phyloP scores from a whole-genome alignment of 257 asterid species.

The Gentiana straminea region DNA sequence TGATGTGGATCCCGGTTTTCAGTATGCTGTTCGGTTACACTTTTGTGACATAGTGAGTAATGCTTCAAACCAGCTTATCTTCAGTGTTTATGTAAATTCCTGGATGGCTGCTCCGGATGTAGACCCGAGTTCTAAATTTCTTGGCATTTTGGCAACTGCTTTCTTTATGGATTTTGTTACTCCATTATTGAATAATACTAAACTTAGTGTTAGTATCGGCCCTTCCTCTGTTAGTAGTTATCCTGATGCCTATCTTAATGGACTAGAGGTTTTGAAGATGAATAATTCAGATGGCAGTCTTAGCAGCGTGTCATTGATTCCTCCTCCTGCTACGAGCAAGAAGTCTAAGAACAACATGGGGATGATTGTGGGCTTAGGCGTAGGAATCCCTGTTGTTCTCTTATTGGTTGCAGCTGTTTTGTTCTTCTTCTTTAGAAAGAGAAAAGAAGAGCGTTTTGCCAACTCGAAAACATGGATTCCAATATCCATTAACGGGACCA shows the following conservation, averaged over 20 bases:
- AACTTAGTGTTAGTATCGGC: slow-evolving; percentile 53
- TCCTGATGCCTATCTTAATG: slow-evolving; percentile 56
- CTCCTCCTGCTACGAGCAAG: slow-evolving; percentile 16
- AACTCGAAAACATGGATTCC: slow-evolving; percentile 68
- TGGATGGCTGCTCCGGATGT: slow-evolving; percentile 32
- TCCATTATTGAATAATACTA: slow-evolving; percentile 17
- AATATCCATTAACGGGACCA: slow-evolving; percentile 46
- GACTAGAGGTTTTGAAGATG: slow-evolving; percentile 70
- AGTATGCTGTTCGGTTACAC: slow-evolving; percentile 54
- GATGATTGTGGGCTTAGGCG: slow-evolving; percentile 50
- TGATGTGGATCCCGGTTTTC: slow-evolving; percentile 46
- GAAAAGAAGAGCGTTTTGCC: slow-evolving; percentile 29
- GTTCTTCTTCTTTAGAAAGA: slow-evolving; percentile 26
- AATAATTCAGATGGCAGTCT: slow-evolving; percentile 56
- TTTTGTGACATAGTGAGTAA: slow-evolving; percentile 72
- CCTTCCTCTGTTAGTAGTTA: slow-evolving; percentile 31
- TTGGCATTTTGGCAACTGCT: slow-evolving; percentile 38
- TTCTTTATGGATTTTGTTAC: slow-evolving; percentile 51
- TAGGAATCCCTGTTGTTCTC: slow-evolving; percentile 31
- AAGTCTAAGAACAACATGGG: slow-evolving; percentile 36
- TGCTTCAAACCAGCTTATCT: slow-evolving; percentile 37
- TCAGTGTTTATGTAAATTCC: slow-evolving; percentile 42
- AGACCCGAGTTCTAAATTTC: slow-evolving; percentile 24
- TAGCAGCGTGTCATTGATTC: slow-evolving; percentile 27
- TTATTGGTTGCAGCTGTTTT: slow-evolving; percentile 20